Evolutionary conservation across 2,329 filamentous ascomycete genomes (phyloP).

Genomic region (Botrytis sinoallii): DNA sequence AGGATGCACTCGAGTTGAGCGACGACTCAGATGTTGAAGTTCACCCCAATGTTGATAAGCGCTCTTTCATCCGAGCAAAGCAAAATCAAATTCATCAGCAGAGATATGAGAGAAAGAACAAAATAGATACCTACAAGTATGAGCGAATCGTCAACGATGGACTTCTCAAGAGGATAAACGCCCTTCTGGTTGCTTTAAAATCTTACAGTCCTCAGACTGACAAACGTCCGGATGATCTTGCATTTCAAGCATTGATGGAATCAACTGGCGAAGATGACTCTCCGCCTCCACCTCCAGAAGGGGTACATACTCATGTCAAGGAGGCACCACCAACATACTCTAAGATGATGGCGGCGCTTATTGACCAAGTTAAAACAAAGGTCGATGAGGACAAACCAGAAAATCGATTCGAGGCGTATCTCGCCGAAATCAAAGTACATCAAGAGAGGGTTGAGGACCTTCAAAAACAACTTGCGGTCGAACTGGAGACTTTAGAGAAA

Average conservation of each 20-base stretch:
- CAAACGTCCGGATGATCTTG: slow-evolving; percentile 69
- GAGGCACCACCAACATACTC: slow-evolving; percentile 80
- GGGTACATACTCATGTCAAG: slow-evolving; percentile 71
- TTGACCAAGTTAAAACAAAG: slow-evolving; percentile 82
- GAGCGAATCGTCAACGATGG: slow-evolving; percentile 92
- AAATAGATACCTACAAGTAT: slow-evolving; percentile 90
- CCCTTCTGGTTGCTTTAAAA: slow-evolving; percentile 70
- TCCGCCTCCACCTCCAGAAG: slow-evolving; percentile 71
- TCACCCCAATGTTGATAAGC: slow-evolving; percentile 97
- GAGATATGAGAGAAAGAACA: slow-evolving; percentile 76
- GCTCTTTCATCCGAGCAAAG: slow-evolving; percentile 97
- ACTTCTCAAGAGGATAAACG: slow-evolving; percentile 77
- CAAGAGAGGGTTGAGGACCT: slow-evolving; percentile 72
- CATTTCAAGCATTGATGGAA: slow-evolving; percentile 88
- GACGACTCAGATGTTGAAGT: slow-evolving; percentile 98
- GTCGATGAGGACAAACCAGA: slow-evolving; percentile 68
- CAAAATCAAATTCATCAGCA: slow-evolving; percentile 96
- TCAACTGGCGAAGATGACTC: slow-evolving; percentile 71
- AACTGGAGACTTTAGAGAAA: slow-evolving; percentile 78
- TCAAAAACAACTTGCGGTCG: slow-evolving; percentile 69
- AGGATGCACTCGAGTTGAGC: slow-evolving; percentile 91
- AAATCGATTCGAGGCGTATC: slow-evolving; percentile 70
- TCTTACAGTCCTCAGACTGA: slow-evolving; percentile 67
- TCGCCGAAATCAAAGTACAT: slow-evolving; percentile 74
- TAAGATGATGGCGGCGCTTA: slow-evolving; percentile 95